Evolutionary conservation across 768 basidiomycete genomes (phyloP), one percentile per base, ranked within the genome.

Genomic region (Pleurotus ostreatus): DNA sequence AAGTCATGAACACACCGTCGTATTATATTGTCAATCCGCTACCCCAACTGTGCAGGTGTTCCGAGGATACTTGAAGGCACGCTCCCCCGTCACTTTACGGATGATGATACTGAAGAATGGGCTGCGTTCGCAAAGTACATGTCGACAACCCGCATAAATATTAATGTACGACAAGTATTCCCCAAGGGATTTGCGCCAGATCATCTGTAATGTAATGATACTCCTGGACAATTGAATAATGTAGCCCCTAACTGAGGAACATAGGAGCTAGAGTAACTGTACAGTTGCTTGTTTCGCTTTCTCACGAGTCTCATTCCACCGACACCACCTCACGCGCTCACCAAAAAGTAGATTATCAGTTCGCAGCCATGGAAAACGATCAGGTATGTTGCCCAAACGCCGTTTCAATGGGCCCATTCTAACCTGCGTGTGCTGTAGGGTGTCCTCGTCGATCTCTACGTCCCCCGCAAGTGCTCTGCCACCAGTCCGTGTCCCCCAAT

Each of bases 401-500:
- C 20, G 13, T 30, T 2, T 2, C 4, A 9, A 11, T 18, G n/a
- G n/a, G n/a, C 13, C 26, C 12, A 62, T 16, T 26, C 20, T 57
- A 7, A 58, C 15, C 40, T n/a, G 30, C 6, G 37, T 59, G 59
- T 49, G 25, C 53, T 62, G 40, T 60, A 97, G 92, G 96, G 97
- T 78, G 81, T 92, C 72, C 95, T 99, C 74, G 97, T 99, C 70
- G 97, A 98, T 83, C 94, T 99, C 77, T 99, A 99, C 80, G 95
- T 98, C 70, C 97, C 97, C 75, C 92, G 97, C 83, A 98, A 98
- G 77, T 98, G 97, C 74, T 85, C 94, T 70, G 94, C 95, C 55
- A 96, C 94, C 66, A 95, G 94, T 97, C 69, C 71, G 92, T 84
- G 57, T 58, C 58, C 34, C 39, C 30, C 26, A 12, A 22, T 46